A percentile compares a stretch with the other conserved stretches of the same genome.
Evolutionary conservation across 192 early-diverging fungal genomes (phyloP).

Genomic region (Diversispora epigaea): DNA sequence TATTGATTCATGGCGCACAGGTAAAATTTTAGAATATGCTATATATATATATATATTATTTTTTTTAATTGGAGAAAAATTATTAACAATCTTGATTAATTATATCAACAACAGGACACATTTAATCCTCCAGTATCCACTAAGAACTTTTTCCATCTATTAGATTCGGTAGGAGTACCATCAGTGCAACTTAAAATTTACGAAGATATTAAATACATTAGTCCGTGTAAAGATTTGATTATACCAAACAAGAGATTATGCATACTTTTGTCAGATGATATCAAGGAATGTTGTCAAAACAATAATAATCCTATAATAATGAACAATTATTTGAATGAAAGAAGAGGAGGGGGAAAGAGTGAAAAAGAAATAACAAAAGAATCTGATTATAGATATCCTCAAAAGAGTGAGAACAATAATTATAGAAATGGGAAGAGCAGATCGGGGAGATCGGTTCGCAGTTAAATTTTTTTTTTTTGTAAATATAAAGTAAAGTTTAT

Average conservation of each 20-base stretch:
- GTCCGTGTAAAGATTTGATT: constrained; percentile 29
- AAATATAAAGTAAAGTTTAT: no score
- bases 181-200: constrained; percentile 29
- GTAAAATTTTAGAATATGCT: neutral
- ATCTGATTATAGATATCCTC: no score
- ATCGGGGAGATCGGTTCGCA: no score
- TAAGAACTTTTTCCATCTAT: constrained; percentile 8
- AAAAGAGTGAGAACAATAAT: no score
- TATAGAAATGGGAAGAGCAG: no score
- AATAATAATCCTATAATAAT: no score
- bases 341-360: no score
- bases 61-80: neutral
- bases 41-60: neutral
- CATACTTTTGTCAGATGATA: constrained; percentile 15
- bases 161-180: constrained; percentile 1
- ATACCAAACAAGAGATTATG: constrained; percentile 29
- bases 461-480: no score
- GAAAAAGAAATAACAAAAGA: no score
- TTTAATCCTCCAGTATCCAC: constrained; percentile 23
- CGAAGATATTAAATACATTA: constrained; percentile 14
- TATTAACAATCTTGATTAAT: neutral
- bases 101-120: constrained; percentile 3
- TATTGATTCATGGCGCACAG: constrained; percentile 24
- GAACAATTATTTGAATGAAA: no score
- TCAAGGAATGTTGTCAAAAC: constrained; percentile 22